A percentile compares a stretch with the other conserved stretches of the same genome.
These are phyloP conservation scores for Stevia rebaudiana DNA, from an alignment of 140 eudicot genomes.

Conservation along the genomic window DNA sequence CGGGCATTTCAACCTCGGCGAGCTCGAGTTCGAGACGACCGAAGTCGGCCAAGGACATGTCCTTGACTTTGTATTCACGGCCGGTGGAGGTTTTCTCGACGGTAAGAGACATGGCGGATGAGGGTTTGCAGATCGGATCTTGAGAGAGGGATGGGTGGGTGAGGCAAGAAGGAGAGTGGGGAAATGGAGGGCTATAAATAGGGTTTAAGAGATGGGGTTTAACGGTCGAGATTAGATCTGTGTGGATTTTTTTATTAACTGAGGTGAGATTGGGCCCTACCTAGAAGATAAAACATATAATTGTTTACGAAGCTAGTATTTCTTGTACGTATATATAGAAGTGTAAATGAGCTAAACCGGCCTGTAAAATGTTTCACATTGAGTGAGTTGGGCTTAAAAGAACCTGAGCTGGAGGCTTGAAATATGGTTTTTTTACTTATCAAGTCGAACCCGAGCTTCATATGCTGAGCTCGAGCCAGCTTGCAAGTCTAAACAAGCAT, in stretches of 20 bases:
- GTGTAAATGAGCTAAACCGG: neutral
- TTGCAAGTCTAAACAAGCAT: too few species aligned
- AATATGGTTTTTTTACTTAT: too few species aligned
- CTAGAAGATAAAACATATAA: neutral
- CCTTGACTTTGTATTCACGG: slow-evolving; percentile 90
- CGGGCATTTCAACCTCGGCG: slow-evolving; percentile 88
- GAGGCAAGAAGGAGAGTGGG: slow-evolving; percentile 21
- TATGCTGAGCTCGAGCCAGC: too few species aligned
- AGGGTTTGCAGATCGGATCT: slow-evolving; percentile 16
- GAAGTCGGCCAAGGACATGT: slow-evolving; percentile 87
- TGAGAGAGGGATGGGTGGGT: slow-evolving; percentile 20
- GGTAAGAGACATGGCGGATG: slow-evolving; percentile 36
- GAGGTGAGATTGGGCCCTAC: slow-evolving; percentile 20
- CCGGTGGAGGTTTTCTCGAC: slow-evolving; percentile 82
- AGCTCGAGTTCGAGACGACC: slow-evolving; percentile 80
- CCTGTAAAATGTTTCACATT: too few species aligned
- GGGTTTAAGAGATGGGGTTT: slow-evolving; percentile 13
- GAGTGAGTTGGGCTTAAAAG: too few species aligned
- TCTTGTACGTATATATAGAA: neutral
- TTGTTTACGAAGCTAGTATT: neutral
- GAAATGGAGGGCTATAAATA: slow-evolving; percentile 37
- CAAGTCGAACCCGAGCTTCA: too few species aligned
- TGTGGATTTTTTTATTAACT: neutral
- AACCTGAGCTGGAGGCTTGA: too few species aligned
- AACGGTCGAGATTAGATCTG: slow-evolving; percentile 31